Evolutionary conservation across 106 monocot species (phyloP), one percentile per base, ranked within the genome.

Genomic region (Platanthera guangdongensis): DNA sequence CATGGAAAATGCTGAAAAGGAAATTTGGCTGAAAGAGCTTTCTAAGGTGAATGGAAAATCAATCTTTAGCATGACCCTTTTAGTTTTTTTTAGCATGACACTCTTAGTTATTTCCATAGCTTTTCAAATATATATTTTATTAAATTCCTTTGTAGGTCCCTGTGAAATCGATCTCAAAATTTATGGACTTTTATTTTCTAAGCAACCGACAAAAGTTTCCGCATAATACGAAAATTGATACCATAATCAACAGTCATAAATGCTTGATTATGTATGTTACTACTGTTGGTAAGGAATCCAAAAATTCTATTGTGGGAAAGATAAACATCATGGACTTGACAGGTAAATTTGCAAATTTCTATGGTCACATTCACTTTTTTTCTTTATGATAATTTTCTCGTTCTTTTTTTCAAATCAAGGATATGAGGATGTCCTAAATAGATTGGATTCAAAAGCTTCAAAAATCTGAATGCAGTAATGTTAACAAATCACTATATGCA

Each of bases 1-100:
- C 14, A 70, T 88, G 48, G 88, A 92, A 85, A 85, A 88, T 80
- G 88, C 83, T 13, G 74, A 18, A 8, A 71, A 81, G 50, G 78
- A 14, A 74, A 85, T 83, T 80, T 78, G 84, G 73, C 83, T 92
- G 28, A 92, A 87, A 76, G 92, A 86, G n/a, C 92, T 92, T 69
- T 87, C 88, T 75, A 78, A 79, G 81, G 92, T 87, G 52, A 52
- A 8, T 9, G 2, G 12, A 7, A 52, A 52, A 52, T 9, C 11
- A 52, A 9, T 10, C 52, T 52, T 9, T 8, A 12, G 12, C 52
- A 52, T 52, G n/a, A n/a, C n/a, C n/a, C n/a, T n/a, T n/a, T n/a
- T n/a, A n/a, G n/a, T n/a, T n/a, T n/a, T n/a, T n/a, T n/a, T n/a
- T n/a, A n/a, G n/a, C n/a, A n/a, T n/a, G 52, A 52, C 8, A 8